Base-by-base conservation (phyloP, 441 rosid genomes). In the Syzygium syzygioides region DNA sequence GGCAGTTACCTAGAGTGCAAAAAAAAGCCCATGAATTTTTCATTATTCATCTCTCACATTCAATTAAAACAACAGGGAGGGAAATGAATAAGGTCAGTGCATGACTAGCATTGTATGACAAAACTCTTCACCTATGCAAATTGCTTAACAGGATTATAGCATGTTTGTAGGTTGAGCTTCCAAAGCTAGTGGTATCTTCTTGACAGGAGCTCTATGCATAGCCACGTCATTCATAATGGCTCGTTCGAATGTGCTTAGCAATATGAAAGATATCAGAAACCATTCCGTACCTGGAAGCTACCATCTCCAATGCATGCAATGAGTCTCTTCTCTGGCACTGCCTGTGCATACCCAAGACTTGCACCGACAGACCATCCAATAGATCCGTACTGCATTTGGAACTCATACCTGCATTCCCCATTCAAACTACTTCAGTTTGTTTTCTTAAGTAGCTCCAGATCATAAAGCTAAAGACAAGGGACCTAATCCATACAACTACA, bases 381-480 rank as follows among this genome's bases (percentile, higher is more conserved):
- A 14, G 90, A 88, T 55, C 90, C 90, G 68, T 88, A 88, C 20
- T 86, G 90, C 90, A 89, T 89, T 34, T 89, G 90, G 90, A 89
- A 89, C 90, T 89, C 90, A 56, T 89, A 89, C 57, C 90, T 89
- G 48, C 87, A 62, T 26, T 26, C 86, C 68, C 68, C 4, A 62
- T 62, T 62, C 9, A 19, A 64, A 55, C 30, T 0, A n/a, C 6
- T 50, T 66, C 19, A 50, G 9, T 13, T 32, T 34, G 66, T 28
- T 17, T 3, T 85, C 37, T 32, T 7, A 55, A 85, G 56, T 14
- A 57, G 6, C 8, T 2, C 55, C 7, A 48, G 66, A 64, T 85
- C 9, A 52, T 8, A 45, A 23, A 32, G 85, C 13, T 1, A 11
- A 15, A 10, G 59, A 53, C 2, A n/a, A 23, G 45, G 1, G 4